Evolutionary conservation across 2,329 filamentous ascomycete genomes (phyloP), one percentile per base, ranked within the genome.

Genomic region (Immersiporthe knoxdaviesiana): DNA sequence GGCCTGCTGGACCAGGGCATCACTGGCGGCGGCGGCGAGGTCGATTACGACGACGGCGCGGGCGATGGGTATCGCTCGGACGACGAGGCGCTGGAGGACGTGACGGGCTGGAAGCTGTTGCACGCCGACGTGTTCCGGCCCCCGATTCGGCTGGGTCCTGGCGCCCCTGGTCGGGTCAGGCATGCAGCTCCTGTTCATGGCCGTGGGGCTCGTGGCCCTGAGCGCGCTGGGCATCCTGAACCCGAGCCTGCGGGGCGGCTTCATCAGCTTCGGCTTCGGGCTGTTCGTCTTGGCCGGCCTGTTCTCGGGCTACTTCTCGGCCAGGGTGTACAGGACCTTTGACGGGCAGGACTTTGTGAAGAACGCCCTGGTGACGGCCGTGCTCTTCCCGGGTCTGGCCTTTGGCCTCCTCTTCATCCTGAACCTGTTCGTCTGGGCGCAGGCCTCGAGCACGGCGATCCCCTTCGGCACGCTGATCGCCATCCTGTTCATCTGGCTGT

Each of bases 391-490:
- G 0, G 93, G 93, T 1, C 84, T 96, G 7, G 81, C 92, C 0
- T 97, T 97, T 76, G 83, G 85, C 11, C 84, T 92, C 39, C 82
- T 94, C 47, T 93, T 97, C 79, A 85, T 95, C 63, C 85, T 97
- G 70, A 97, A 97, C 78, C 84, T 97, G 12, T 97, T 97, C 77
- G 92, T 96, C 69, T 97, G 93, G 93, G 90, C 92, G 0, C 92
- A 97, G 79, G 92, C 93, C 0, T 96, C 92, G 14, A 94, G 91
- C 78, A 97, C 93, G 1, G 93, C 93, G 1, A 90, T 97, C 44
- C 93, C 93, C 0, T 94, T 97, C 74, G 87, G 90, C 44, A 96
- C 92, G 0, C 84, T 97, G 3, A 76, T 96, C 41, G 91, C 84
- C 10, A 87, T 97, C 2, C 79, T 93, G 27, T 82, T 89, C 3